Evolutionary conservation across 2,329 filamentous ascomycete genomes (phyloP).

Genomic region (Teratosphaeria epicoccoides): DNA sequence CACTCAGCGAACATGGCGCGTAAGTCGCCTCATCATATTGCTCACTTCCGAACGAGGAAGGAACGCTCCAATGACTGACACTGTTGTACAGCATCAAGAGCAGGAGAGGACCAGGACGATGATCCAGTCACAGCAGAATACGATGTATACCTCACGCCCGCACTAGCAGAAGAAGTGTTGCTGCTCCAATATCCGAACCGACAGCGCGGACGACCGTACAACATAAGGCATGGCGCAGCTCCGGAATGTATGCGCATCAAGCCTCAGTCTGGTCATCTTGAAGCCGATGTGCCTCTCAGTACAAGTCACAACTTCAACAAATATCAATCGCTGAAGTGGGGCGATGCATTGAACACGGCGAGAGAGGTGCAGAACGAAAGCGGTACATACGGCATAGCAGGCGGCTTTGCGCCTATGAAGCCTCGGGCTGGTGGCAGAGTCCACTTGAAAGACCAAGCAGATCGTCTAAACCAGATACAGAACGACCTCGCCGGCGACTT

Average conservation of each 20-base stretch:
- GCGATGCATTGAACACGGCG: slow-evolving; percentile 55
- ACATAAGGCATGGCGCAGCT: slow-evolving; percentile 42
- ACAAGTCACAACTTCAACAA: slow-evolving; percentile 67
- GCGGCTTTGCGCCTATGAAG: slow-evolving; percentile 30
- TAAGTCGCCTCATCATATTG: slow-evolving; percentile 1
- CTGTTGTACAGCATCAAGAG: background rate
- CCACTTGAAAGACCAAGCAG: slow-evolving; percentile 35
- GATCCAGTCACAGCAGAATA: slow-evolving; percentile 50
- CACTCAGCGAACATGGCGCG: slow-evolving; percentile 1
- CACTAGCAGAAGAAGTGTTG: slow-evolving; percentile 47
- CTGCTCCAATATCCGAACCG: slow-evolving; percentile 87
- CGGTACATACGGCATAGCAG: slow-evolving; percentile 37
- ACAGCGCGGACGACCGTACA: slow-evolving; percentile 52
- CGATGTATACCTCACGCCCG: slow-evolving; percentile 76
- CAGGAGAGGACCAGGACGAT: slow-evolving; percentile 28
- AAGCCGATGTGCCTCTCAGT: slow-evolving; percentile 81
- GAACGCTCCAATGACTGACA: slow-evolving; percentile 1
- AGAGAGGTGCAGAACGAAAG: slow-evolving; percentile 29
- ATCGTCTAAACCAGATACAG: slow-evolving; percentile 31
- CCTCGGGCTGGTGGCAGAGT: slow-evolving; percentile 8
- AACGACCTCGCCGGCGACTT: slow-evolving; percentile 44
- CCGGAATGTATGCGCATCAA: slow-evolving; percentile 75
- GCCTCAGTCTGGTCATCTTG: slow-evolving; percentile 65
- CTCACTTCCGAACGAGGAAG: background rate
- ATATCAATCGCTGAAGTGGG: slow-evolving; percentile 72